These are phyloP conservation scores for Pseudogymnoascus sp. DNA, from an alignment of 2,329 filamentous ascomycete genomes.

Conservation along the genomic window DNA sequence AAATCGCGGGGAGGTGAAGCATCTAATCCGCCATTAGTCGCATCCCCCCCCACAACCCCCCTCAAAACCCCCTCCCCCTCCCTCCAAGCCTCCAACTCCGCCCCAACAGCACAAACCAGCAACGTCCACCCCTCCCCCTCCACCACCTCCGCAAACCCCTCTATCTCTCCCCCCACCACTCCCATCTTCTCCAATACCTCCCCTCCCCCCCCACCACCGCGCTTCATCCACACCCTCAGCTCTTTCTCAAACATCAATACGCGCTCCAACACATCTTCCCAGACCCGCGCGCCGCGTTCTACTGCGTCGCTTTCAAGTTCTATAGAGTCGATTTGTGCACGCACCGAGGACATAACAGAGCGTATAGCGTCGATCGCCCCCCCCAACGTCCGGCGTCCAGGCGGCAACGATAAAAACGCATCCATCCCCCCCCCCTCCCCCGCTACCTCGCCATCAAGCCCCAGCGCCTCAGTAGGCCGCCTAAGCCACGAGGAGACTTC, in stretches of 20 bases:
- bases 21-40: no score
- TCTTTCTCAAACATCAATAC: constrained; percentile 57
- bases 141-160: constrained; percentile 44
- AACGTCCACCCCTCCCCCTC: constrained; percentile 62
- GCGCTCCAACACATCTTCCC: constrained; percentile 51
- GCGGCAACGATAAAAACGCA: constrained; percentile 48
- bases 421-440: constrained; percentile 27
- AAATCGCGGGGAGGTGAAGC: no score
- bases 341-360: background rate
- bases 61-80: constrained; percentile 50
- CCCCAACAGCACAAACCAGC: constrained; percentile 65
- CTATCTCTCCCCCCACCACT: constrained; percentile 44
- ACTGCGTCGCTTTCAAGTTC: constrained; percentile 56
- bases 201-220: constrained; percentile 24
- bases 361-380: constrained; percentile 22
- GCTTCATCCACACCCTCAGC: constrained; percentile 48
- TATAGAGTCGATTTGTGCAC: constrained; percentile 31
- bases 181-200: constrained; percentile 37
- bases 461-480: constrained; percentile 14
- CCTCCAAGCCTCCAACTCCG: constrained; percentile 59
- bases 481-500: background rate
- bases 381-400: constrained; percentile 56
- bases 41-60: no score
- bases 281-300: constrained; percentile 57
- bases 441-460: constrained; percentile 29